Evolutionary conservation across 2,329 filamentous ascomycete genomes (phyloP), one percentile per base, ranked within the genome.

Genomic region (Saccharata proteae): DNA sequence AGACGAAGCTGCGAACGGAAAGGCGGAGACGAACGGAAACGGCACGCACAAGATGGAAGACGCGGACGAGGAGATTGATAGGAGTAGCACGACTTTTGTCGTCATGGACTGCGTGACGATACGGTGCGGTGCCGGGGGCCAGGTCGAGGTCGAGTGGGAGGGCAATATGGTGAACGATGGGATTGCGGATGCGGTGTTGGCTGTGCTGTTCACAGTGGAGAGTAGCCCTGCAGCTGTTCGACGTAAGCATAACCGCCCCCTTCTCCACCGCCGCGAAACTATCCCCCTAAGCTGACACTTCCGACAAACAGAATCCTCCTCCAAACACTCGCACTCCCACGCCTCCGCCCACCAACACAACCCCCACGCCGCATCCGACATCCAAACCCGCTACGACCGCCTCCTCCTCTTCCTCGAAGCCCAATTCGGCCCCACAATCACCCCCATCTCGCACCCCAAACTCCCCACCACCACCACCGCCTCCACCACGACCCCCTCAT

Each of bases 121-220:
- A n/a, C 72, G 77, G 13, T 85, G 90, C 56, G 71, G 71, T 40
- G 71, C 65, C 39, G 77, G 74, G 42, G 81, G 86, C 34, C 78
- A 90, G 49, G 72, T 94, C 5, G 85, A 92, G 52, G 65, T 96
- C 3, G 85, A 93, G 57, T 98, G 90, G 90, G 88, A 96, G 54
- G 90, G 86, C 36, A 98, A 96, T 52, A 81, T 93, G 62, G 77
- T 94, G 48, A 98, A 96, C 54, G 90, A 98, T 49, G 83, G 85
- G 38, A 92, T 98, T 47, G 90, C 90, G n/a, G 90, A 98, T 57
- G 85, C 90, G 11, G 80, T 96, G 33, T 83, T 96, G 67, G 85
- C 85, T 1, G 84, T 94, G 3, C 68, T 98, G 8, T 75, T 93
- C 44, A 86, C 81, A 0, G 82, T 93, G 14, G 90, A 98, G 58